phyloP scores from a whole-genome alignment of 192 early-diverging fungal species.

The Lunasporangiospora selenospora region DNA sequence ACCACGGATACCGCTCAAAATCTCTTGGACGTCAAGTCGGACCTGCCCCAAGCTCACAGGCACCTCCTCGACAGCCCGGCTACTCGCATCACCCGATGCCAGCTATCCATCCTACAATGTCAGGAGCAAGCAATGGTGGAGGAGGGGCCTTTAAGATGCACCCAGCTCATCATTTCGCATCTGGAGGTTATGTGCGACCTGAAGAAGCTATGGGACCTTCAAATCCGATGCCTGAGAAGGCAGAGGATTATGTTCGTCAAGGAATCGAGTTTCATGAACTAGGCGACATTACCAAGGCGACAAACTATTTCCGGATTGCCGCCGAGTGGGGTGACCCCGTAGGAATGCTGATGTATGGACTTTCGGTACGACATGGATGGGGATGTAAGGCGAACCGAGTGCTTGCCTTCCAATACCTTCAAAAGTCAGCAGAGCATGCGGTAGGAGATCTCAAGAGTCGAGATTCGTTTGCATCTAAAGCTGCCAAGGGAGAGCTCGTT shows the following conservation, averaged over 20 bases:
- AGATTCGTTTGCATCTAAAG: slow-evolving; percentile 57
- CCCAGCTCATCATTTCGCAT: slow-evolving; percentile 35
- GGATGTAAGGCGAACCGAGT: slow-evolving; percentile 71
- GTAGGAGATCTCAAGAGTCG: slow-evolving; percentile 65
- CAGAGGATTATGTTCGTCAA: slow-evolving; percentile 68
- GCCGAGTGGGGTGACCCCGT: slow-evolving; percentile 69
- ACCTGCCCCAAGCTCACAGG: background rate
- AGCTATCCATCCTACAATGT: slow-evolving; percentile 3
- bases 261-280: slow-evolving; percentile 74
- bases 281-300: slow-evolving; percentile 74
- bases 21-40: background rate
- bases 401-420: slow-evolving; percentile 71
- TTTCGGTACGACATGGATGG: slow-evolving; percentile 82
- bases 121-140: background rate
- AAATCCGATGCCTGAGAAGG: slow-evolving; percentile 45
- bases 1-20: background rate
- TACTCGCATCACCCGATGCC: background rate
- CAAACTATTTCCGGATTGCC: slow-evolving; percentile 71
- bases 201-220: slow-evolving; percentile 44
- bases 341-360: slow-evolving; percentile 76
- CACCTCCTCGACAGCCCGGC: background rate
- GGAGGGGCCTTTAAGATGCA: slow-evolving; percentile 18
- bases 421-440: slow-evolving; percentile 72
- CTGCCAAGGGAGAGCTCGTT: slow-evolving; percentile 70
- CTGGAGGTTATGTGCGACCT: slow-evolving; percentile 31